These are phyloP conservation scores for Talaromyces sp. DNA, from an alignment of 2,329 filamentous ascomycete genomes.

Conservation along the genomic window DNA sequence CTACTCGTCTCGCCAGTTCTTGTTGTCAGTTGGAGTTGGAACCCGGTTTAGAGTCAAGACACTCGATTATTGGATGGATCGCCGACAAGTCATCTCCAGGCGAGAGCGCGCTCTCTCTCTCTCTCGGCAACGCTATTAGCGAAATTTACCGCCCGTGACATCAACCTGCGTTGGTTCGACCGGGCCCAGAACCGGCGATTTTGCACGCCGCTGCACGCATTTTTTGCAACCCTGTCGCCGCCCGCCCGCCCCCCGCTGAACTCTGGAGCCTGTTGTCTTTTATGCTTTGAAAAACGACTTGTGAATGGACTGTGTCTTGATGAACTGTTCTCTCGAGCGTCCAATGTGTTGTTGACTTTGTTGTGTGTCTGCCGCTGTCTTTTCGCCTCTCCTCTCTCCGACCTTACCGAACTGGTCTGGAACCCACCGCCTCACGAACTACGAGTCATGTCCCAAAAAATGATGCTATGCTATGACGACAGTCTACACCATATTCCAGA, in stretches of 20 bases:
- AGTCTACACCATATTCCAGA: background rate
- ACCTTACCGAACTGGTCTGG: background rate
- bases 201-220: background rate
- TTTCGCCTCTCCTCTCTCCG: background rate
- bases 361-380: too few species aligned
- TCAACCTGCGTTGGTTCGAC: conserved; percentile 9
- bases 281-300: too few species aligned
- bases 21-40: too few species aligned
- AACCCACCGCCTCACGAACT: background rate
- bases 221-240: background rate
- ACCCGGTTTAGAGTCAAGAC: too few species aligned
- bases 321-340: too few species aligned
- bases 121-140: background rate
- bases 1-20: too few species aligned
- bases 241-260: background rate
- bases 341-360: too few species aligned
- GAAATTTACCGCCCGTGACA: conserved; percentile 5
- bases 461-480: background rate
- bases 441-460: background rate
- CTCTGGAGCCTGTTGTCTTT: background rate
- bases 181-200: conserved; percentile 9
- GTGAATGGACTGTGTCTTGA: too few species aligned
- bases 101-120: too few species aligned
- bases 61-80: too few species aligned
- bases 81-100: too few species aligned